Evolutionary conservation across 805 yeast genomes (phyloP), one percentile per base, ranked within the genome.

Genomic region (Teunomyces funiuensis): DNA sequence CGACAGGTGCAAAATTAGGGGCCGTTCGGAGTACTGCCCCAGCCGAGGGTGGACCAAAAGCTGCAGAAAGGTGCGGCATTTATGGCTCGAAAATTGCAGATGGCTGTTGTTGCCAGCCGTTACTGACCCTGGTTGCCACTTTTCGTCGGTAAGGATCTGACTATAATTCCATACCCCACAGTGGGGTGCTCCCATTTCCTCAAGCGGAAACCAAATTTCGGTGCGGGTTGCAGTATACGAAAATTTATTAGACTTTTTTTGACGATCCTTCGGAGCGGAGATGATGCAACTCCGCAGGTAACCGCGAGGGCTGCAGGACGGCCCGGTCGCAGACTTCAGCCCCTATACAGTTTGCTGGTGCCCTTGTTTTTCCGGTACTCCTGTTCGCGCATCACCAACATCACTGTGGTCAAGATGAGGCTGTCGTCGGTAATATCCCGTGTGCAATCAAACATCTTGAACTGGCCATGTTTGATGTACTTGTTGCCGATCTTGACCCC

Each of bases 301-400:
- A n/a, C n/a, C n/a, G n/a, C n/a, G n/a, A n/a, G n/a, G n/a, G n/a
- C n/a, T n/a, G n/a, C n/a, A n/a, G n/a, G n/a, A n/a, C n/a, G n/a
- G n/a, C n/a, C n/a, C n/a, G n/a, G n/a, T n/a, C n/a, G n/a, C n/a
- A n/a, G n/a, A n/a, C n/a, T 11, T 19, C 17, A 19, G 13, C 34
- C 34, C 19, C 34, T 31, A 19, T 31, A 31, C 34, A 31, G 25
- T 31, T 31, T 60, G 19, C 53, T 57, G 26, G 42, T 42, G 1
- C 70, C 69, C 42, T 58, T 50, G 51, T 60, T 60, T 48, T 65
- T 65, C 39, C 65, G 51, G 13, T 49, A 46, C 42, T 65, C 69
- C 47, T 60, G 68, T 36, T 63, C 69, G 25, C 65, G 43, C 43
- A 65, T 52, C 6, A 60, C 57, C 37, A 63, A 46, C 43, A 64